Base-by-base conservation (phyloP, 1,284 basidiomycete genomes). In the Tilletia horrida region DNA sequence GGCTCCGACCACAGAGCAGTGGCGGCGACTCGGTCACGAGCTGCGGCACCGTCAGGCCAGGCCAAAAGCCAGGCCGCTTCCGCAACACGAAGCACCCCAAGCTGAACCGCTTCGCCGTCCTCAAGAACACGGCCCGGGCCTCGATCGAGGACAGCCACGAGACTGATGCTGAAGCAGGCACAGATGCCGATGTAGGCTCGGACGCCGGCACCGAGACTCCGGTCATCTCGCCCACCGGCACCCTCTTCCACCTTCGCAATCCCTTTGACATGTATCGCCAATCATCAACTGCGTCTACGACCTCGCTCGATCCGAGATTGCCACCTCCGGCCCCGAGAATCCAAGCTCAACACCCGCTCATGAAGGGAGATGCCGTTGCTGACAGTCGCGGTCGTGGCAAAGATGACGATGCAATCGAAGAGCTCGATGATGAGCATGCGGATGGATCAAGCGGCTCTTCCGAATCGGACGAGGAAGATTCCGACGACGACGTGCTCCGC, bases 151-250 rank as follows among this genome's bases (percentile, higher is more conserved):
- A 40, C 55, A 31, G 25, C 31, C 18, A 52, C 25, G 16, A 14
- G n/a, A 27, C 50, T 25, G 50, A 52, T 21, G 50, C 13, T 27
- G 50, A 48, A 11, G 47, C 18, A n/a, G 23, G 18, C n/a, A 48
- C 50, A 25, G 50, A 52, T 27, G 21, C 50, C n/a, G 50, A 52
- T 21, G 11, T n/a, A 14, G 50, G 27, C 13, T 52, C 50, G 27
- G 50, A 52, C 50, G 50, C 50, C 6, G 50, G 50, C 23, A 52
- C 50, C 23, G 50, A 52, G 21, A 52, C 50, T n/a, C 50, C 50
- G 21, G 50, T 27, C 21, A 27, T 52, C 11, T 52, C 50, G 21
- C 50, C 50, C 23, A 23, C 13, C 11, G 50, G 50, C 8, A 52
- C 21, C 27, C n/a, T 27, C 21, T 27, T 27, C 6, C 50, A 52